A percentile compares a stretch with the other conserved stretches of the same genome.
Conservation (phyloP, 2,329 filamentous ascomycete genomes). For the Fusarium zealandicum region DNA sequence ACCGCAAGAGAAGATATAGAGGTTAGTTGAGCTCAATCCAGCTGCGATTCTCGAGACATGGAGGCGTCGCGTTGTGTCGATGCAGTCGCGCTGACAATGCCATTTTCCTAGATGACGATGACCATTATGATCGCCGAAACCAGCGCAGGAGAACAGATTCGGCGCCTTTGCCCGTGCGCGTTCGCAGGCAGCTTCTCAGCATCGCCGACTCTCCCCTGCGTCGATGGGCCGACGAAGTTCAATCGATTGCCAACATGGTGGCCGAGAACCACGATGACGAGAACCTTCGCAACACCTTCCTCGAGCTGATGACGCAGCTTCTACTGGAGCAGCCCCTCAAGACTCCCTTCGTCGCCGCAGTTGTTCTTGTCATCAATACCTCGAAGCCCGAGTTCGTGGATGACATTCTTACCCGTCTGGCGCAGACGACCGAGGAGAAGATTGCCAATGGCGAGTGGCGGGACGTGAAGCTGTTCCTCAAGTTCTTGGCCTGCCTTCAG, state of each 20-base stretch:
- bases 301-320: slow-evolving; percentile 77
- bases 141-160: slow-evolving; percentile 79
- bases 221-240: slow-evolving; percentile 79
- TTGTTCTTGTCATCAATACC: slow-evolving; percentile 80
- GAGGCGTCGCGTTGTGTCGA: slow-evolving; percentile 16
- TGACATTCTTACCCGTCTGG: slow-evolving; percentile 71
- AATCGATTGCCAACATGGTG: slow-evolving; percentile 76
- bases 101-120: slow-evolving; percentile 66
- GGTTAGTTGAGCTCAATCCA: slow-evolving; percentile 56
- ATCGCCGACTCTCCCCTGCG: slow-evolving; percentile 84
- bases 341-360: slow-evolving; percentile 90
- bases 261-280: slow-evolving; percentile 87
- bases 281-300: slow-evolving; percentile 75
- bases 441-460: slow-evolving; percentile 83
- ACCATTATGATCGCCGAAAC: slow-evolving; percentile 76
- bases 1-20: slow-evolving; percentile 81
- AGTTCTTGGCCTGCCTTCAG: slow-evolving; percentile 89
- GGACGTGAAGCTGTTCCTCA: slow-evolving; percentile 86
- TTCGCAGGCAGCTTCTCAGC: slow-evolving; percentile 79
- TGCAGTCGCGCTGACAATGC: slow-evolving; percentile 29
- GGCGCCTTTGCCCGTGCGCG: slow-evolving; percentile 69
- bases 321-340: slow-evolving; percentile 93
- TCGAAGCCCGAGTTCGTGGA: slow-evolving; percentile 77
- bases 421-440: slow-evolving; percentile 68
- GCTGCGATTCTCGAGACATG: slow-evolving; percentile 37